A percentile compares a stretch with the other conserved stretches of the same genome.
phyloP scores from a whole-genome alignment of 31 red algal species.

The Bonnemaisonia californica region DNA sequence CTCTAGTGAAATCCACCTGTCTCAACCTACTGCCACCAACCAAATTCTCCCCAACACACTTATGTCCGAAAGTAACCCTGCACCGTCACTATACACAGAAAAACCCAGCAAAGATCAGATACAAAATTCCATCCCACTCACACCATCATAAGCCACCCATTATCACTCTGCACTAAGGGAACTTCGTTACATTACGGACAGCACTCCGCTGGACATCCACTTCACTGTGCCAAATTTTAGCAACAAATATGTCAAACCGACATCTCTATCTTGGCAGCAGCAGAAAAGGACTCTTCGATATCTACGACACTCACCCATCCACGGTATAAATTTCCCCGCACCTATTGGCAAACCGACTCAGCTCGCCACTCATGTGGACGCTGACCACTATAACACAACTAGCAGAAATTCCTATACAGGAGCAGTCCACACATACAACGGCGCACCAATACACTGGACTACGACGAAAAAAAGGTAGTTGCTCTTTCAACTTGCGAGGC shows the following conservation, averaged over 20 bases:
- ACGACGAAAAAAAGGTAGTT: constrained; percentile 23
- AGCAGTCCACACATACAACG: background rate
- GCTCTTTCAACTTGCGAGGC: constrained; percentile 25
- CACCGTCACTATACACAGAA: background rate
- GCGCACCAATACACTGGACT: constrained; percentile 13
- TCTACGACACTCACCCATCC: background rate
- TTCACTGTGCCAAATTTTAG: constrained; percentile 8
- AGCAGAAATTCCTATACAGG: constrained; percentile 21
- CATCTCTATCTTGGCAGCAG: background rate
- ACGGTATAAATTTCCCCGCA: background rate
- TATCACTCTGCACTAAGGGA: constrained; percentile 13
- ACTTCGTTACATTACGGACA: constrained; percentile 32
- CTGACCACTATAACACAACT: constrained; percentile 14
- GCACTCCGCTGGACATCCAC: constrained; percentile 7
- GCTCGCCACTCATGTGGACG: constrained; percentile 8
- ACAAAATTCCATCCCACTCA: background rate
- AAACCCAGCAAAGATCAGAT: background rate
- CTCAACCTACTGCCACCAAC: constrained; percentile 24
- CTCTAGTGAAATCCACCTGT: constrained; percentile 12
- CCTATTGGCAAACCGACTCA: background rate
- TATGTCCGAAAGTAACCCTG: constrained; percentile 10
- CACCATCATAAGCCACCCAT: background rate
- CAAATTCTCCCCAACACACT: background rate
- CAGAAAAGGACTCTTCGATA: constrained; percentile 17
- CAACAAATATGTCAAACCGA: constrained; percentile 11